Base-by-base conservation (phyloP, 495 filamentous ascomycete species). In the Chaetomidium leptoderma region DNA sequence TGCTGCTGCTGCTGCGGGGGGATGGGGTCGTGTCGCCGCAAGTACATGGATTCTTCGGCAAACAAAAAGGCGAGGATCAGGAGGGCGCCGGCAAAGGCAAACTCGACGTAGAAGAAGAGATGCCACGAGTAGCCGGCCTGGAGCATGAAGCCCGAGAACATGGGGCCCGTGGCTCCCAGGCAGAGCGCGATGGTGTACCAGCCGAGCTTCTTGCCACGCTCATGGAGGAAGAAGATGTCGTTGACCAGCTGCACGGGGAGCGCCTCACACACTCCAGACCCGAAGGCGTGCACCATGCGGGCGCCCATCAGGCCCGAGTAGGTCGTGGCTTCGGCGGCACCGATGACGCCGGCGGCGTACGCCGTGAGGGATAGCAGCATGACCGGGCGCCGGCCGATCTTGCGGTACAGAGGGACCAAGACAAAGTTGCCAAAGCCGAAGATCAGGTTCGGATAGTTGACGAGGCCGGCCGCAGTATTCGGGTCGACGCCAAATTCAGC, bases 211-310 rank as follows among this genome's bases (percentile, higher is more conserved):
- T 80, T 78, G 6, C 82, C 82, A 11, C 82, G 70, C 60, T 85
- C 81, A 58, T 85, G 82, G 1, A 85, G 70, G 66, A 80, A 86
- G 68, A 86, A 86, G 54, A 86, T 83, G 58, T 86, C 83, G 58
- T 86, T 86, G 7, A 85, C 83, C 5, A 86, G 63, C 60, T 85
- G 82, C 5, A 86, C 83, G 0, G 82, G 83, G 2, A 85, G 64
- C 19, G 83, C 82, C 55, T 85, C 83, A 65, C 83, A 86, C 23
- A 86, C 80, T 10, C 73, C 77, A 17, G 81, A 80, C 6, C 81
- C 81, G 39, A 86, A 81, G 39, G 71, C 70, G 61, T 83, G 80
- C 19, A 85, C 71, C 6, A 84, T 68, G 11, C 83, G 71, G 5
- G 74, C 72, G 30, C 75, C 72, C 81, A 86, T 85, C 24, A 85